Base-by-base conservation (phyloP, 169 alveolate species). In the Plasmodium gonderi region DNA sequence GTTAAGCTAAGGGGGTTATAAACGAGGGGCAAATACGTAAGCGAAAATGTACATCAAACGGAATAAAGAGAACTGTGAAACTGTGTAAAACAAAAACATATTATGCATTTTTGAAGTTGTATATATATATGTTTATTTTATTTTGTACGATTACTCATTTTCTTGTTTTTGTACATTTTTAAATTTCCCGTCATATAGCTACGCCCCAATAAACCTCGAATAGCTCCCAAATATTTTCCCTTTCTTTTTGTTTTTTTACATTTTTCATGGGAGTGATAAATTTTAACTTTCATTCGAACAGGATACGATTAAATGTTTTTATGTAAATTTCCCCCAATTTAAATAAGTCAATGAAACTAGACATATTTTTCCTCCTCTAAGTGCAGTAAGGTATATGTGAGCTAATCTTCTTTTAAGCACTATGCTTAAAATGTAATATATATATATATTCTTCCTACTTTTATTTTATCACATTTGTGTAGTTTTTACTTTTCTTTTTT, bases 1-100 rank as follows among this genome's bases (percentile, higher is more conserved):
- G 9, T 20, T 31, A 82, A 69, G 23, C 26, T 82, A 60, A 68
- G 76, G 42, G 92, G 92, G 3, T 31, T 82, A 54, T 82, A 23
- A n/a, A 64, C 14, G 65, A 44, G 33, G 38, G 12, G 65, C 11
- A 54, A 26, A 33, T 31, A 23, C 36, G 23, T 17, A n/a, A 76
- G 17, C 68, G 36, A 9, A 33, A 42, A 44, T 44, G 9, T 9
- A 44, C 9, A 7, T 69, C 23, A 42, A 17, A 49, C 31, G 17
- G n/a, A n/a, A 6, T 9, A 42, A 11, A 69, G 64, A 49, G n/a
- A n/a, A n/a, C n/a, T n/a, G n/a, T n/a, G n/a, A n/a, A n/a, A n/a
- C n/a, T n/a, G n/a, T n/a, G n/a, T n/a, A n/a, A n/a, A n/a, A n/a
- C n/a, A n/a, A n/a, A n/a, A n/a, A n/a, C n/a, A n/a, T n/a, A n/a